Evolutionary conservation across 495 filamentous ascomycete genomes (phyloP).

Genomic region (Saxispiralis lemnorum): DNA sequence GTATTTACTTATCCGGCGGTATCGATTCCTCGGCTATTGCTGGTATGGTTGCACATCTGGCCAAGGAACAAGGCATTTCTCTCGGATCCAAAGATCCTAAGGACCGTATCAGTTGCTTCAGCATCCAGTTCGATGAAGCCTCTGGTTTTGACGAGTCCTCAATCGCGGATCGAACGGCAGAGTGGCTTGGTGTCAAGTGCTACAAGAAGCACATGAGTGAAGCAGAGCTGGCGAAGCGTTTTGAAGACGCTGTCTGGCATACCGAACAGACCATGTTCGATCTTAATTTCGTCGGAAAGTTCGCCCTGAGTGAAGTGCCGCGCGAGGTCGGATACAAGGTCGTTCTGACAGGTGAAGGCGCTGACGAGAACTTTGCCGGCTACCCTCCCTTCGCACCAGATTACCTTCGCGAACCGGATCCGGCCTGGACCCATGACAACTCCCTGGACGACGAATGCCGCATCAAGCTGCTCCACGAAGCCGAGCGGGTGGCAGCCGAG

Average conservation of each 20-base stretch:
- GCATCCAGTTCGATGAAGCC: conserved; percentile 30
- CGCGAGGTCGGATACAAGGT: conserved; percentile 31
- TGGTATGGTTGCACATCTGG: conserved; percentile 33
- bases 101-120: conserved; percentile 29
- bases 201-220: conserved; percentile 30
- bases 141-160: conserved; percentile 32
- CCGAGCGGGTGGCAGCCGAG: conserved; percentile 7
- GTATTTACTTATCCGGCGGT: conserved; percentile 36
- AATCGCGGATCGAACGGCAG: conserved; percentile 33
- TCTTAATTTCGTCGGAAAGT: conserved; percentile 32
- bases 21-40: conserved; percentile 35
- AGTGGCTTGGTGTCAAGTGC: conserved; percentile 32
- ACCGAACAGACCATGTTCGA: conserved; percentile 30
- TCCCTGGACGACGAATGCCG: conserved; percentile 5
- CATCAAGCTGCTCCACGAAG: background rate
- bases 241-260: conserved; percentile 34
- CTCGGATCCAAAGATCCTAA: conserved; percentile 23
- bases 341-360: conserved; percentile 35
- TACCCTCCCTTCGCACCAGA: conserved; percentile 30
- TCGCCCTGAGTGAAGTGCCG: conserved; percentile 28
- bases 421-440: conserved; percentile 22
- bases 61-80: conserved; percentile 23
- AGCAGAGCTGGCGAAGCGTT: conserved; percentile 25
- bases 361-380: conserved; percentile 37
- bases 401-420: conserved; percentile 30